Evolutionary conservation across 495 filamentous ascomycete species (phyloP).

Genomic region (Penicillium dipodomyicola): DNA sequence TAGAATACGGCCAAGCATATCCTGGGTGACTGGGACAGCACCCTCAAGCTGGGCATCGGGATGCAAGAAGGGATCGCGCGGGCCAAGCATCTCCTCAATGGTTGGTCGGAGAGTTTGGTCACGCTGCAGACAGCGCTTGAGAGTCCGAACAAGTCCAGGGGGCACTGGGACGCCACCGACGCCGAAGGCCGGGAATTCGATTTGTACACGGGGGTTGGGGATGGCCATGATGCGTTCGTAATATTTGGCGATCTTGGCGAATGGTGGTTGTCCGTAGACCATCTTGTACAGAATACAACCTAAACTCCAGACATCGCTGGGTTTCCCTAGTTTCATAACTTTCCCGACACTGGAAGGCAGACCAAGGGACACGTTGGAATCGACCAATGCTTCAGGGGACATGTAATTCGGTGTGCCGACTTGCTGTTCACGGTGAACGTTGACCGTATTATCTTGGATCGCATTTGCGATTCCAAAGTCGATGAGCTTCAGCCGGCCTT

Average conservation of each 20-base stretch:
- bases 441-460: constrained; percentile 94
- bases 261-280: constrained; percentile 90
- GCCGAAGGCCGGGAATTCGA: constrained; percentile 76
- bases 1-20: constrained; percentile 72
- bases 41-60: constrained; percentile 64
- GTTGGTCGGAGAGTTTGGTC: constrained; percentile 76
- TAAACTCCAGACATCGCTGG: constrained; percentile 92
- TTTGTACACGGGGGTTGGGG: constrained; percentile 77
- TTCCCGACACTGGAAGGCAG: constrained; percentile 60
- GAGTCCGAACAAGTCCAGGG: constrained; percentile 62
- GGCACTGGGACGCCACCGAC: constrained; percentile 73
- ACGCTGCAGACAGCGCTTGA: constrained; percentile 77
- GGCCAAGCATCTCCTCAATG: constrained; percentile 68
- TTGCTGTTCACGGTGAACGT: constrained; percentile 93
- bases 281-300: constrained; percentile 98
- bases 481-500: constrained; percentile 81
- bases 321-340: constrained; percentile 93
- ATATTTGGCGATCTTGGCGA: constrained; percentile 84
- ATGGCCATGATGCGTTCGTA: constrained; percentile 76
- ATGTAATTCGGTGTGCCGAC: constrained; percentile 98
- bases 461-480: constrained; percentile 98
- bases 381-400: constrained; percentile 89
- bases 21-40: constrained; percentile 70
- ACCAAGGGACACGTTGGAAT: constrained; percentile 69
- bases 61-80: constrained; percentile 76